Conservation (phyloP, 1,139 yeast species). For the Pichia norvegensis region DNA sequence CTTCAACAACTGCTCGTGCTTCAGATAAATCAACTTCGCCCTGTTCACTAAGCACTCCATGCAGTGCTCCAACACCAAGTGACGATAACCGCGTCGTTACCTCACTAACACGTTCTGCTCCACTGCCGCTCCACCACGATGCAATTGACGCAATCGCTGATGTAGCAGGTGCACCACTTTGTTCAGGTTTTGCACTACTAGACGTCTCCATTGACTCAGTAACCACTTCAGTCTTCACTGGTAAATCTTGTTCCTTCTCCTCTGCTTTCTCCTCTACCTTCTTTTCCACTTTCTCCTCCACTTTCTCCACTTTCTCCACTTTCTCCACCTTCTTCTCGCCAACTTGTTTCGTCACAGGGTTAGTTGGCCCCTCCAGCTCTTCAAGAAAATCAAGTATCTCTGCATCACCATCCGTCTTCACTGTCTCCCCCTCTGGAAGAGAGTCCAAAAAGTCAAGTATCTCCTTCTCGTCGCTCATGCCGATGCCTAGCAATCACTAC, state of each 20-base stretch:
- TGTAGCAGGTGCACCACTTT: not conserved
- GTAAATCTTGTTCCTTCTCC: not conserved
- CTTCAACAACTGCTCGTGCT: constrained; percentile 22
- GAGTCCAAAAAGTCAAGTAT: constrained; percentile 87
- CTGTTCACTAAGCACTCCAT: constrained; percentile 20
- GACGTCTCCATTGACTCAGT: too few relatives aligned
- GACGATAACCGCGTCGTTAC: constrained; percentile 48
- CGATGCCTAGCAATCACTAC: not conserved
- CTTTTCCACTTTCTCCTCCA: not conserved
- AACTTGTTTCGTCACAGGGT: constrained; percentile 36
- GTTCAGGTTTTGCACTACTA: not conserved
- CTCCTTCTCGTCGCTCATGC: constrained; percentile 53
- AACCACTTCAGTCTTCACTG: too few relatives aligned
- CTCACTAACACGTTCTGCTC: constrained; percentile 59
- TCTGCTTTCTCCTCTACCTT: constrained; percentile 1
- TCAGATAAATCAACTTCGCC: constrained; percentile 25
- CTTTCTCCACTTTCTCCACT: not conserved
- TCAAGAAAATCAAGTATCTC: constrained; percentile 85
- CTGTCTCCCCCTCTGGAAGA: constrained; percentile 39
- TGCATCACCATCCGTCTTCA: constrained; percentile 42
- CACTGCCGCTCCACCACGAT: constrained; percentile 76
- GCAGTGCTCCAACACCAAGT: constrained; percentile 50
- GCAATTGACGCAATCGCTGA: constrained; percentile 48
- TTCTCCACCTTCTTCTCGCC: constrained; percentile 25
- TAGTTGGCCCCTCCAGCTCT: constrained; percentile 43